These are phyloP conservation scores for Drechslerella coelobrocha DNA, from an alignment of 2,329 filamentous ascomycete species.

Conservation along the genomic window DNA sequence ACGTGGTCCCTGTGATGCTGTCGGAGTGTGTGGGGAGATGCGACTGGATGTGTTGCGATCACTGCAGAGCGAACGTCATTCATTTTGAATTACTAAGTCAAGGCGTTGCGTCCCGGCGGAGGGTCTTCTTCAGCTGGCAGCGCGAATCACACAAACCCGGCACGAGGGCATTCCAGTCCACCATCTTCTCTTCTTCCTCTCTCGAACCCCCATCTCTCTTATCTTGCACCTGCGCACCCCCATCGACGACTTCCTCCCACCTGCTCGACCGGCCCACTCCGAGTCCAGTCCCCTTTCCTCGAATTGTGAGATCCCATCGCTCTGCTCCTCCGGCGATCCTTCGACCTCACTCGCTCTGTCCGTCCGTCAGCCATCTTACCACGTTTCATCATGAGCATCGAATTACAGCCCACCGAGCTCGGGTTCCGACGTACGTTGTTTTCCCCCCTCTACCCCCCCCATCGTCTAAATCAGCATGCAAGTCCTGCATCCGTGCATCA, in stretches of 20 bases:
- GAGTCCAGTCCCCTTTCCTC: not conserved
- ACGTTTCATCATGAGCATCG: conserved; percentile 78
- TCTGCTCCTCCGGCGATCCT: not conserved
- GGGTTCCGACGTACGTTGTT: conserved; percentile 83
- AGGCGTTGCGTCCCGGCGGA: not conserved
- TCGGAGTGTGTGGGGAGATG: too few species aligned
- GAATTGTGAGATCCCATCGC: not conserved
- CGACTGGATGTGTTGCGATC: too few species aligned
- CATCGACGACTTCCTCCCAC: not conserved
- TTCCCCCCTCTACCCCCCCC: conserved; percentile 25
- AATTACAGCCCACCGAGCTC: conserved; percentile 89
- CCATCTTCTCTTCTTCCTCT: conserved; percentile 5
- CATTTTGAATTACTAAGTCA: not conserved
- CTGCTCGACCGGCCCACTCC: not conserved
- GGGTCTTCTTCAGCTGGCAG: conserved; percentile 38
- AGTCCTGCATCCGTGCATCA: conserved; percentile 64
- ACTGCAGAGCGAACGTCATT: too few species aligned
- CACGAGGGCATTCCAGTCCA: conserved; percentile 30
- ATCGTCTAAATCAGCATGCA: conserved; percentile 36
- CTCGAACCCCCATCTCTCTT: conserved; percentile 4
- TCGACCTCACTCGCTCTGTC: not conserved
- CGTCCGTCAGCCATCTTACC: conserved; percentile 19
- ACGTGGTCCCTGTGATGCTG: too few species aligned
- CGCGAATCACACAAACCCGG: conserved; percentile 49
- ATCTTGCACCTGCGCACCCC: conserved; percentile 1